Base-by-base conservation (phyloP, 2,329 filamentous ascomycete genomes). In the Colletotrichum paranaense region DNA sequence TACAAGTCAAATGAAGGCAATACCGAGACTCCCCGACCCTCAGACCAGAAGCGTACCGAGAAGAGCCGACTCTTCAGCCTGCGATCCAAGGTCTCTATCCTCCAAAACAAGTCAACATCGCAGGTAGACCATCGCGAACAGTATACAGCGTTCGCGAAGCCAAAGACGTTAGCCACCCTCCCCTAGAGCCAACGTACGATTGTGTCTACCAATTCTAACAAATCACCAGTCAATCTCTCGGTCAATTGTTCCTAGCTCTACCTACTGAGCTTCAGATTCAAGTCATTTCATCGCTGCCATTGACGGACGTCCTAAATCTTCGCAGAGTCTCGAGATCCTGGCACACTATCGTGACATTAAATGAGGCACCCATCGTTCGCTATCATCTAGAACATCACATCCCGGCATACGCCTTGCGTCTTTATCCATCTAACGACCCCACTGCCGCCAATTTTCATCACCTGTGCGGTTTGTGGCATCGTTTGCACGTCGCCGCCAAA, bases 391-490 rank as follows among this genome's bases (percentile, higher is more conserved):
- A 89, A 62, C 84, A 90, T 73, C 87, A 89, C 74, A 86, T 92
- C 5, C 91, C 91, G 9, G 85, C 85, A 35, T 92, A 92, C 76
- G 89, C 90, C 28, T 85, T 87, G 57, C 86, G 88, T 42, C 83
- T 92, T 16, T 92, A 92, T 74, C 90, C 90, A 2, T 76, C 86
- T 2, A 84, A 85, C n/a, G 84, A 88, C 52, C 80, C 84, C 5
- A 78, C 82, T 22, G 81, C 85, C 22, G 82, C 90, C 65, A 91
- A 86, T 73, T 86, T 92, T 42, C 89, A 91, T 76, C 88, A 92
- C 74, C 80, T 92, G 0, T 92, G 90, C 77, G 88, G 90, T 24
- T 82, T 92, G 76, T 92, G 91, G 91, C 90, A 92, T 78, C 87
- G 91, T 22, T 80, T 92, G 1, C 90, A 92, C 77, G 90, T 92